phyloP scores from a whole-genome alignment of 495 filamentous ascomycete species.

The Penicillium ochrochloron region DNA sequence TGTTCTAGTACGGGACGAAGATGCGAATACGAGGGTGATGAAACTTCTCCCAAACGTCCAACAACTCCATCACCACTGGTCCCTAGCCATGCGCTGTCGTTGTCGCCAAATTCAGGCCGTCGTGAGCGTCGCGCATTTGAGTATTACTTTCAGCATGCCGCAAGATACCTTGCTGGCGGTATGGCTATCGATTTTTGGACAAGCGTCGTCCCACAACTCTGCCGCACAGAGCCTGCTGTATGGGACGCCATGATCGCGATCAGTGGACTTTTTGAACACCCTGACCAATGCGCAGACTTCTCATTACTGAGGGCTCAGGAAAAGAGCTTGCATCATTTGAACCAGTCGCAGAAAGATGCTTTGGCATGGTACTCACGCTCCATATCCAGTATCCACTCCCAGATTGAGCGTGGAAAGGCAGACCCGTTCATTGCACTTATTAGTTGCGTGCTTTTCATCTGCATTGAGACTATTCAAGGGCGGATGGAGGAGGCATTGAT shows the following conservation, averaged over 20 bases:
- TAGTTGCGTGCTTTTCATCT: slow-evolving; percentile 58
- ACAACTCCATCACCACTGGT: slow-evolving; percentile 2
- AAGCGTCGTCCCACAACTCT: slow-evolving; percentile 55
- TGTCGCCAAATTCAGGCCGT: slow-evolving; percentile 17
- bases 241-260: slow-evolving; percentile 58
- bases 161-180: slow-evolving; percentile 50
- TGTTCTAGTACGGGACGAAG: slow-evolving; percentile 56
- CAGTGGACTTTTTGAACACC: slow-evolving; percentile 54
- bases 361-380: slow-evolving; percentile 42
- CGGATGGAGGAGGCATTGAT: slow-evolving; percentile 37
- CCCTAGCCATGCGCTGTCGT: slow-evolving; percentile 9
- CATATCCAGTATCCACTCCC: slow-evolving; percentile 39
- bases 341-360: slow-evolving; percentile 29
- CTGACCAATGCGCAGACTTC: slow-evolving; percentile 26
- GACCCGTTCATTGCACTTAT: slow-evolving; percentile 50
- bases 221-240: slow-evolving; percentile 58
- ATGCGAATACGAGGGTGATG: slow-evolving; percentile 41
- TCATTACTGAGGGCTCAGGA: slow-evolving; percentile 17
- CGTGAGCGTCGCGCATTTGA: slow-evolving; percentile 51
- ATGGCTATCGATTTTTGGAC: slow-evolving; percentile 58
- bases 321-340: slow-evolving; percentile 6
- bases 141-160: slow-evolving; percentile 55
- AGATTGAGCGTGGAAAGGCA: slow-evolving; percentile 32
- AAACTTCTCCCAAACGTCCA: background rate
- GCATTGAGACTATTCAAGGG: slow-evolving; percentile 57